Evolutionary conservation across 257 asterid species (phyloP).

Genomic region (Plantago major): DNA sequence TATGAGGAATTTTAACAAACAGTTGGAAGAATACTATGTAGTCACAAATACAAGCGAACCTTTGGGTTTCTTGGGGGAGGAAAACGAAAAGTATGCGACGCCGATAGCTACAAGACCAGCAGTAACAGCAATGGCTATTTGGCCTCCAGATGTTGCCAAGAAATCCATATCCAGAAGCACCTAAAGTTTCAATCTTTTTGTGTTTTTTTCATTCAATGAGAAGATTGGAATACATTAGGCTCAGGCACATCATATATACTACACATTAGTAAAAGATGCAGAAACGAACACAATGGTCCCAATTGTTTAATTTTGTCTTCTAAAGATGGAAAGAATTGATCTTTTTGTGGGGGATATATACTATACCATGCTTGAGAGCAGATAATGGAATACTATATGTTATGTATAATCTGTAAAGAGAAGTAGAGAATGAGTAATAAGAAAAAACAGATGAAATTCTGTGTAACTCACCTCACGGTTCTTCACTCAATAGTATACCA

Average conservation of each 20-base stretch:
- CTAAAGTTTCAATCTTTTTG: slow-evolving; percentile 14
- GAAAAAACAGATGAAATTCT: too few species aligned
- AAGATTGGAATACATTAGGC: too few species aligned
- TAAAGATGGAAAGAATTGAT: slow-evolving; percentile 19
- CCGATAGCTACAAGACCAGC: slow-evolving; percentile 61
- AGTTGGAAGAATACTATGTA: too few species aligned
- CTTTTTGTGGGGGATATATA: not conserved
- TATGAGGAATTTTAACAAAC: not conserved
- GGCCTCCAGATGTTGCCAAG: slow-evolving; percentile 68
- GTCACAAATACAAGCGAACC: slow-evolving; percentile 34
- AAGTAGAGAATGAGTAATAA: slow-evolving; percentile 3
- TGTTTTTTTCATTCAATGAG: not conserved
- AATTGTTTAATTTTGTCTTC: too few species aligned
- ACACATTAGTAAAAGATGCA: not conserved
- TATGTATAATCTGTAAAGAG: too few species aligned
- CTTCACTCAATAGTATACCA: not conserved
- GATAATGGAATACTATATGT: slow-evolving; percentile 24
- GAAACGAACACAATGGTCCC: slow-evolving; percentile 1
- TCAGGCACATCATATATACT: too few species aligned
- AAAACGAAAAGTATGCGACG: slow-evolving; percentile 49
- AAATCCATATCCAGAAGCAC: slow-evolving; percentile 46
- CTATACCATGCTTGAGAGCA: slow-evolving; percentile 25
- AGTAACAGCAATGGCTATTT: slow-evolving; percentile 51
- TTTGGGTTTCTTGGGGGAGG: slow-evolving; percentile 71
- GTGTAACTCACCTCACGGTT: not conserved